A percentile compares a stretch with the other conserved stretches of the same genome.
These are phyloP conservation scores for Cryptococcus depauperatus DNA, from an alignment of 1,284 basidiomycete species.

Conservation along the genomic window DNA sequence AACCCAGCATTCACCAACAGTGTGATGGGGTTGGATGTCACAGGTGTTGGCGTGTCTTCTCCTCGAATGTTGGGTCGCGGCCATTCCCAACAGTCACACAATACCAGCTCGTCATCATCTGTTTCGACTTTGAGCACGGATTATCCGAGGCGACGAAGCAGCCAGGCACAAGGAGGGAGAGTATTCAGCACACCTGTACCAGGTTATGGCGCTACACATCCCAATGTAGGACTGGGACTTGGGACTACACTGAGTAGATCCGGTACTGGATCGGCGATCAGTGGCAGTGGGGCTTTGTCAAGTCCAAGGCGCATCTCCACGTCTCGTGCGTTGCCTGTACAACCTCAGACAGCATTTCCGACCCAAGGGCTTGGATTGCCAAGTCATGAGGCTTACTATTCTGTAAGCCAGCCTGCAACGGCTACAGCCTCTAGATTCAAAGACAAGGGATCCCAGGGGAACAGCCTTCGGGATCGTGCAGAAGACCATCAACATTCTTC, in stretches of 20 bases:
- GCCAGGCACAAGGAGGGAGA: too few relatives aligned
- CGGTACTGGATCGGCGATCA: neutral
- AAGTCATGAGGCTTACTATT: constrained; percentile 26
- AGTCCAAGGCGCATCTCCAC: constrained; percentile 16
- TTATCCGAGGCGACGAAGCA: neutral
- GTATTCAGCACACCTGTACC: constrained; percentile 8
- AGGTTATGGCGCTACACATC: constrained; percentile 15
- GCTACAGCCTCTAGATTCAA: constrained; percentile 23
- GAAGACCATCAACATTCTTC: neutral
- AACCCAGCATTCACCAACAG: neutral
- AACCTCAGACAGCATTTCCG: constrained; percentile 7
- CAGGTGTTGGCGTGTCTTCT: neutral
- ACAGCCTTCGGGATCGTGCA: neutral
- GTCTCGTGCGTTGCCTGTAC: constrained; percentile 6
- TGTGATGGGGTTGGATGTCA: neutral
- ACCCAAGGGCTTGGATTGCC: constrained; percentile 6
- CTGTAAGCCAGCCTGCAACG: constrained; percentile 21
- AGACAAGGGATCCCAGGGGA: constrained; percentile 9
- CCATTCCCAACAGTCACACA: neutral
- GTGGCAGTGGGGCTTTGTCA: constrained; percentile 7
- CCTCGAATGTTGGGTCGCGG: neutral
- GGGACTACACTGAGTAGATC: constrained; percentile 5
- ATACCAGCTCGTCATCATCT: neutral
- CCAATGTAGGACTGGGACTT: constrained; percentile 6
- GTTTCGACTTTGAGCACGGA: neutral